phyloP scores from a whole-genome alignment of 805 yeast species.

The Metschnikowia lochheadii region DNA sequence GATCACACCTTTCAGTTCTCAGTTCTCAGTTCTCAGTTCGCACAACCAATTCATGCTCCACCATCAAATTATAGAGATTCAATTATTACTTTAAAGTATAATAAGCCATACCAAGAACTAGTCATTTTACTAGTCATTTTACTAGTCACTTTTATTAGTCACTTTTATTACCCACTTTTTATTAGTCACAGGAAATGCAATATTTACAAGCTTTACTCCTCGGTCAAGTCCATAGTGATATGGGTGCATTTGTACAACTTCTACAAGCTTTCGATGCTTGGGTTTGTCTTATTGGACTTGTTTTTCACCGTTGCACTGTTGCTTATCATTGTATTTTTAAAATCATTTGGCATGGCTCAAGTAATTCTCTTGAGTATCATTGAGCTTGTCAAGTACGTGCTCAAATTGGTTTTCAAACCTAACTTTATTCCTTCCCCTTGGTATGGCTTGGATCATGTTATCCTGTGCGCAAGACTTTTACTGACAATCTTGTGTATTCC shows the following conservation, averaged over 20 bases:
- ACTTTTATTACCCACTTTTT: too few species aligned
- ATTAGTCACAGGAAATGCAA: conserved; percentile 16
- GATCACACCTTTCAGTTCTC: too few species aligned
- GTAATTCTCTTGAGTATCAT: conserved; percentile 34
- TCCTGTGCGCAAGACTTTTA: conserved; percentile 36
- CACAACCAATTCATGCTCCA: too few species aligned
- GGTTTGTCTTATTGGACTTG: conserved; percentile 36
- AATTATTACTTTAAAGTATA: too few species aligned
- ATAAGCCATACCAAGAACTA: too few species aligned
- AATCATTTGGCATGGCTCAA: conserved; percentile 42
- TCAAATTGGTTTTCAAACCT: conserved; percentile 25
- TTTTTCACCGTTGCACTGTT: conserved; percentile 27
- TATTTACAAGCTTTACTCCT: conserved; percentile 40
- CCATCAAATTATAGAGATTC: too few species aligned
- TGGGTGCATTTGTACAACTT: conserved; percentile 46
- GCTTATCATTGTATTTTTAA: conserved; percentile 44
- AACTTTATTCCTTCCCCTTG: conserved; percentile 24
- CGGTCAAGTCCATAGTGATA: conserved; percentile 41
- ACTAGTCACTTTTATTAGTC: too few species aligned
- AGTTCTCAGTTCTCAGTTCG: too few species aligned
- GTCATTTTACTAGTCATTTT: too few species aligned
- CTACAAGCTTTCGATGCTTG: conserved; percentile 40
- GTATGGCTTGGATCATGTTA: conserved; percentile 29
- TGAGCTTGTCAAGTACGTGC: conserved; percentile 27
- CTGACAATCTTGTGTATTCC: conserved; percentile 43